Percentiles rank a stretch among this genome's conserved stretches.
These are phyloP conservation scores for Filobasidium floriforme DNA, from an alignment of 768 basidiomycete genomes.

Conservation along the genomic window DNA sequence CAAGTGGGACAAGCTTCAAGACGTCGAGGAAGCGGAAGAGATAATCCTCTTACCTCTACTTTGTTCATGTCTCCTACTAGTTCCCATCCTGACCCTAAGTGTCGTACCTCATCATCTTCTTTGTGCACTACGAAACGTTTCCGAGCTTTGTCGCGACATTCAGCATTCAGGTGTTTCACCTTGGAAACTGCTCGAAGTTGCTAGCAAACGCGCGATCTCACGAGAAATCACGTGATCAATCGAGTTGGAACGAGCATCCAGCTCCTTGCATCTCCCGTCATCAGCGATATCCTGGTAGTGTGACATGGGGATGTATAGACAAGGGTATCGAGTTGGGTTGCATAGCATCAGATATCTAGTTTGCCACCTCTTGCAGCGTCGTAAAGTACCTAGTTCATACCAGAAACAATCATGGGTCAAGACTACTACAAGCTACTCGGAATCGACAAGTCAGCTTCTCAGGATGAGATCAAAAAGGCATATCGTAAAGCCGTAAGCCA, in stretches of 20 bases:
- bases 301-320: background rate
- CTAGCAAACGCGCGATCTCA: slow-evolving; percentile 2
- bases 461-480: slow-evolving; percentile 24
- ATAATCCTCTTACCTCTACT: too few relatives aligned
- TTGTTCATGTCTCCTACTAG: too few relatives aligned
- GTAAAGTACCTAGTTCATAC: background rate
- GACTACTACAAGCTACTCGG: slow-evolving; percentile 27
- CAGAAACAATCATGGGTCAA: slow-evolving; percentile 15
- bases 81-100: too few relatives aligned
- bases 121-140: too few relatives aligned
- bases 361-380: background rate
- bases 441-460: slow-evolving; percentile 15
- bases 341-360: background rate
- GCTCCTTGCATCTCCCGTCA: background rate
- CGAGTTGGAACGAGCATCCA: background rate
- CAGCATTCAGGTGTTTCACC: too few relatives aligned
- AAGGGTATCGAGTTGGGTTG: background rate
- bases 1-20: too few relatives aligned
- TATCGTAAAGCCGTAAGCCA: slow-evolving; percentile 16
- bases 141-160: too few relatives aligned
- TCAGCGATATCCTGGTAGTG: too few relatives aligned
- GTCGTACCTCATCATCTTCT: too few relatives aligned
- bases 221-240: slow-evolving; percentile 7
- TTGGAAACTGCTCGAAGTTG: background rate
- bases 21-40: too few relatives aligned